Percentiles rank a stretch among this genome's conserved stretches.
Conservation (phyloP, 805 yeast species). For the Priceomyces medius region DNA sequence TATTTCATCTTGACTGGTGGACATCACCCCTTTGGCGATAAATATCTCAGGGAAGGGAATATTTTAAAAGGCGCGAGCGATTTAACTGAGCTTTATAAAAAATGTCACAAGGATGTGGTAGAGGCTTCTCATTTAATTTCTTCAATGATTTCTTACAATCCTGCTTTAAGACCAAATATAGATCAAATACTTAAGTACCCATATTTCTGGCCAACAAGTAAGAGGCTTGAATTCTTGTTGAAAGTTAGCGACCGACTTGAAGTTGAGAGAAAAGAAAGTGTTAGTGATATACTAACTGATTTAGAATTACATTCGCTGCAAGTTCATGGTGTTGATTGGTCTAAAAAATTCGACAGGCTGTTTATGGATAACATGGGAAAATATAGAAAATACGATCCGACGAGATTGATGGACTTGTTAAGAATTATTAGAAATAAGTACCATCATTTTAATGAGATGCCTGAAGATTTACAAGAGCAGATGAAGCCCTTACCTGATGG, state of each 20-base stretch:
- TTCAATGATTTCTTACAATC: constrained; percentile 69
- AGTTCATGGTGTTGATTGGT: constrained; percentile 74
- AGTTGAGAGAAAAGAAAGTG: constrained; percentile 77
- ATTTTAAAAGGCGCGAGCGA: constrained; percentile 67
- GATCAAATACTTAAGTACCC: constrained; percentile 74
- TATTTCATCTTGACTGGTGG: constrained; percentile 84
- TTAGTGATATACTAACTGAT: constrained; percentile 54
- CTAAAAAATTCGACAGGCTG: constrained; percentile 60
- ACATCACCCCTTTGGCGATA: constrained; percentile 92
- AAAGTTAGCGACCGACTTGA: constrained; percentile 92
- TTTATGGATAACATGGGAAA: constrained; percentile 85
- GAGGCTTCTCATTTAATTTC: constrained; percentile 75
- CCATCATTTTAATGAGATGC: constrained; percentile 92
- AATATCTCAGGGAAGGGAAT: constrained; percentile 84
- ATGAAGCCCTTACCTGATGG: constrained; percentile 86
- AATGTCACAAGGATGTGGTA: constrained; percentile 40
- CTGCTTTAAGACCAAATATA: constrained; percentile 72
- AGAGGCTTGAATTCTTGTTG: constrained; percentile 77
- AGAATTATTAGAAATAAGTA: constrained; percentile 90
- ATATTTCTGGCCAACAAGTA: constrained; percentile 74
- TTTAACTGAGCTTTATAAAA: constrained; percentile 45
- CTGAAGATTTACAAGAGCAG: constrained; percentile 55
- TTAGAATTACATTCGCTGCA: constrained; percentile 53
- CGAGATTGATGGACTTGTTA: constrained; percentile 77
- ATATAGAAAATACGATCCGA: constrained; percentile 82